Percentiles rank a stretch among this genome's conserved stretches.
Conservation (phyloP, 345 rosid genomes). For the Cardiospermum halicacabum region DNA sequence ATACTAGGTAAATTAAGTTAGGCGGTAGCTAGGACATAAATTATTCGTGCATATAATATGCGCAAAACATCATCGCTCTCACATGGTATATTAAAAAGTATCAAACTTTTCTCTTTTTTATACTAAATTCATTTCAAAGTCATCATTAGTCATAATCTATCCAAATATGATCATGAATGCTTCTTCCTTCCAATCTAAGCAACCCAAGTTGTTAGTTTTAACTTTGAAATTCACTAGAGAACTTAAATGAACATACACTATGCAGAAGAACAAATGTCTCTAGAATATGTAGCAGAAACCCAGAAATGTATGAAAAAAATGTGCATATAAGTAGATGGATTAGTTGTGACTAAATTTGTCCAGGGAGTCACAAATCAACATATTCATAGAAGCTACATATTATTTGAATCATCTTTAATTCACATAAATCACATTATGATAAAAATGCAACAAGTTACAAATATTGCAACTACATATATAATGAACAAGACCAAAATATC, state of each 20-base stretch:
- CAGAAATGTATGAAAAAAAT: no score
- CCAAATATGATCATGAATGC: not conserved
- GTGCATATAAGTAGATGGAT: no score
- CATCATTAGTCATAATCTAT: slow-evolving; percentile 8
- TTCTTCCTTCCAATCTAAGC: slow-evolving; percentile 10
- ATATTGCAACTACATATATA: no score
- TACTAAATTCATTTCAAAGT: not conserved
- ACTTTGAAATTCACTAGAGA: not conserved
- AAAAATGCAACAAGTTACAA: no score
- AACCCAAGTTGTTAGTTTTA: slow-evolving; percentile 1
- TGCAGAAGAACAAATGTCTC: not conserved
- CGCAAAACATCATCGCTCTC: not conserved
- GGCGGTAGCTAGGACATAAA: no score
- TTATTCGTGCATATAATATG: not conserved
- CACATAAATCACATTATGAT: no score
- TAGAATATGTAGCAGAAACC: not conserved
- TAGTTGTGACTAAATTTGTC: no score
- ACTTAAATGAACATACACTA: not conserved
- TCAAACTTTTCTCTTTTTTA: not conserved
- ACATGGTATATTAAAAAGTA: not conserved
- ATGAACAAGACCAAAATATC: no score
- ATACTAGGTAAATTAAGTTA: no score
- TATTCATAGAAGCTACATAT: no score
- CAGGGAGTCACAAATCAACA: no score
- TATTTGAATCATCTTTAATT: no score